Base-by-base conservation (phyloP, 2,329 filamentous ascomycete genomes). In the Cytospora mali region DNA sequence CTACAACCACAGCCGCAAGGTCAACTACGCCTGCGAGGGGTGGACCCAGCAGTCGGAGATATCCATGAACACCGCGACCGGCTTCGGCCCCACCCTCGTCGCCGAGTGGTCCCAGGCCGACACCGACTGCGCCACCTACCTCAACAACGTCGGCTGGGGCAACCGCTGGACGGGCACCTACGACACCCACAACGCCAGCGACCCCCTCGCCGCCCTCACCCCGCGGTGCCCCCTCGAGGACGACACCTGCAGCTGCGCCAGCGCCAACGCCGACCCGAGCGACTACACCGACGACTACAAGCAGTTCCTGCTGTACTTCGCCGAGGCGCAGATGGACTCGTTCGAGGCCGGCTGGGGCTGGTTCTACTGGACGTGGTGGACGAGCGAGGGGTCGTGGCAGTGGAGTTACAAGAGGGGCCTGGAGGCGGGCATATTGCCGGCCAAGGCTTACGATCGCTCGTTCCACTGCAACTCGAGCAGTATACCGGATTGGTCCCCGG, bases 21-120 rank as follows among this genome's bases (percentile, higher is more conserved):
- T 98, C 62, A 81, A 89, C 64, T 96, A 96, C 72, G 92, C 94
- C 4, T 99, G 95, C 78, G 79, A 84, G 21, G 92, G 88, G 59
- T 99, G 95, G 95, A 90, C 91, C 4, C 74, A 88, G 69, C 93
- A 98, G 80, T 85, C 92, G 16, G 73, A 85, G 65, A 78, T 86
- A 64, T 91, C 88, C 73, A 89, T 92, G 79, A 82, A 92, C 75
- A 89, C 83, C 5, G 76, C 80, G 5, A 91, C 88, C 0, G 94
- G 94, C 11, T 99, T 94, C 78, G 95, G 95, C 0, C 93, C 94
- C 0, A 98, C 93, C 21, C 86, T 98, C 68, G 93, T 96, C 75
- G 95, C 94, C 68, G 95, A 99, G 81, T 99, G 93, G 93, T 94
- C 90, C 0, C 94, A 98, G 79, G 94, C 95, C 46, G 95, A 99